phyloP scores from a whole-genome alignment of 108 stramenopile genomes.

The Nitzschia sp. region DNA sequence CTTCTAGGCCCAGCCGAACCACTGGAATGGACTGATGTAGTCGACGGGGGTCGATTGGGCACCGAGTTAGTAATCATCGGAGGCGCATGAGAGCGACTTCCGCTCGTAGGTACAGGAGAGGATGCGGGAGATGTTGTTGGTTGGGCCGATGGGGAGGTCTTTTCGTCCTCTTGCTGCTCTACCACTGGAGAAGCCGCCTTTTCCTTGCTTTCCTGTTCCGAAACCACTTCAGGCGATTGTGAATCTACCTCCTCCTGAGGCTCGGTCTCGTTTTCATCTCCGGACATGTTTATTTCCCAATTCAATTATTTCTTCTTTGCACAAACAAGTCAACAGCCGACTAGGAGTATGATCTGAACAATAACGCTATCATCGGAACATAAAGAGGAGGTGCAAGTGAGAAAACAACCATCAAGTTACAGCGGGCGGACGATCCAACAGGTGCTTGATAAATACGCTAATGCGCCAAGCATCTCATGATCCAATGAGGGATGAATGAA shows the following conservation, averaged over 20 bases:
- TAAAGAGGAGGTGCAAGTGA: no score
- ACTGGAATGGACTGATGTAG: conserved; percentile 31
- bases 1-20: conserved; percentile 28
- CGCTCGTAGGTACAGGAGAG: neutral
- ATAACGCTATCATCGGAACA: no score
- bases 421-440: no score
- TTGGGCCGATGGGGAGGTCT: neutral
- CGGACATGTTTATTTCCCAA: neutral
- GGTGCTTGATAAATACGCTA: no score
- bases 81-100: conserved; percentile 45
- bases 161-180: neutral
- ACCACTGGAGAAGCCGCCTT: neutral
- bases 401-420: no score
- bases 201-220: neutral
- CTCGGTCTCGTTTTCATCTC: neutral
- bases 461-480: no score
- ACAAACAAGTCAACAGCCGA: no score
- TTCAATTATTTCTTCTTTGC: no score
- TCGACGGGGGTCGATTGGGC: conserved; percentile 39
- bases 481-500: no score
- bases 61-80: conserved; percentile 19
- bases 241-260: neutral
- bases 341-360: no score
- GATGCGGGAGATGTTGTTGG: neutral
- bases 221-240: neutral